These are phyloP conservation scores for Cladobotryum mycophilum DNA, from an alignment of 2,329 filamentous ascomycete species.

Conservation along the genomic window DNA sequence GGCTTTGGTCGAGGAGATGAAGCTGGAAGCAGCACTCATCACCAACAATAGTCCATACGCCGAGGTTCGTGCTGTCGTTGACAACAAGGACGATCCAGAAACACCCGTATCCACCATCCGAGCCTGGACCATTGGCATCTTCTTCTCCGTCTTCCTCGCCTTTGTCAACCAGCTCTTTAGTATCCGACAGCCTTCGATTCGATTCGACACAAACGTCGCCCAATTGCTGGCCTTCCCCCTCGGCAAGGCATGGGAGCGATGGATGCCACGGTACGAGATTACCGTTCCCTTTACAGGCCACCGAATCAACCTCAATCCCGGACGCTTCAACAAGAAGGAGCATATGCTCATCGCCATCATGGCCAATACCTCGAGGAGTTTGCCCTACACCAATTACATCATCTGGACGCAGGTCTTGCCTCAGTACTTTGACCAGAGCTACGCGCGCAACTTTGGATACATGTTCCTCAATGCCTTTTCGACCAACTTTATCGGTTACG, in stretches of 20 bases:
- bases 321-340: constrained; percentile 48
- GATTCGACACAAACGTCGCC: constrained; percentile 33
- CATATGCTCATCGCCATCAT: constrained; percentile 50
- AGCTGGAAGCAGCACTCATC: constrained; percentile 44
- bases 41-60: constrained; percentile 25
- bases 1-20: constrained; percentile 41
- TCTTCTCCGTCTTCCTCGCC: constrained; percentile 24
- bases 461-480: neutral
- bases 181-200: constrained; percentile 35
- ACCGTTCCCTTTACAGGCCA: neutral
- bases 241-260: constrained; percentile 27
- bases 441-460: neutral
- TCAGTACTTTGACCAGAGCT: neutral
- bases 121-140: constrained; percentile 30
- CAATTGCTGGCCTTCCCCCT: constrained; percentile 35
- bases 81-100: constrained; percentile 33
- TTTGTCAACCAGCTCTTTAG: constrained; percentile 31
- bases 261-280: constrained; percentile 11
- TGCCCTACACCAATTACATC: too few relatives aligned
- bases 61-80: constrained; percentile 39
- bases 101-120: constrained; percentile 35
- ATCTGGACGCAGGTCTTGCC: neutral
- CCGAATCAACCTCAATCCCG: constrained; percentile 37
- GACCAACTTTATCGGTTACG: constrained; percentile 27
- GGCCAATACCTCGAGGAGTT: constrained; percentile 40